phyloP scores from a whole-genome alignment of 2,329 filamentous ascomycete genomes.

The Colletotrichum liaoningense region DNA sequence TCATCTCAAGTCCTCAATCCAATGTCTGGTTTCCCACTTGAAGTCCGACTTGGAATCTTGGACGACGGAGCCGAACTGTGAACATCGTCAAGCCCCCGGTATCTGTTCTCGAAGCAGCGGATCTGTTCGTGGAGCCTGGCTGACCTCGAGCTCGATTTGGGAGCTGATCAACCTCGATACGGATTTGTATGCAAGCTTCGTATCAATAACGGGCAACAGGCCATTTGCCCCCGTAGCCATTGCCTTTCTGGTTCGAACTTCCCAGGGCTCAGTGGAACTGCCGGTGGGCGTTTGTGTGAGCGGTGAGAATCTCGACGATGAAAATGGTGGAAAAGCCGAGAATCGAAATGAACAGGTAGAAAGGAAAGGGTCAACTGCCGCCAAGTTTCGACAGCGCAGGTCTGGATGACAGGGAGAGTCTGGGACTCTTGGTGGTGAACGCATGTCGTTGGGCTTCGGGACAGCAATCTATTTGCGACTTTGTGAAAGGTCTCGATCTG shows the following conservation, averaged over 20 bases:
- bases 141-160: neutral
- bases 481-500: conserved; percentile 19
- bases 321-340: neutral
- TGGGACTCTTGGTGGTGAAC: neutral
- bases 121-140: neutral
- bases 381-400: neutral
- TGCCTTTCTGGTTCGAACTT: neutral
- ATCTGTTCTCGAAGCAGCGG: conserved; percentile 28
- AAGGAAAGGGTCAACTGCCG: neutral
- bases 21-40: neutral
- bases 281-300: neutral
- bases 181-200: neutral
- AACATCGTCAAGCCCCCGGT: neutral
- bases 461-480: conserved; percentile 31
- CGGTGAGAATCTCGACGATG: neutral
- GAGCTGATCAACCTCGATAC: neutral
- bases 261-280: neutral
- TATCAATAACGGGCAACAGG: neutral
- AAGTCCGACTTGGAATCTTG: neutral
- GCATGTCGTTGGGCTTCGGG: neutral
- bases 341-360: neutral
- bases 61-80: neutral
- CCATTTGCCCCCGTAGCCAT: neutral
- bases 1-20: neutral
- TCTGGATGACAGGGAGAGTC: neutral